Evolutionary conservation across 305 asterid species (phyloP), one percentile per base, ranked within the genome.

Genomic region (Fraxinus latifolia): DNA sequence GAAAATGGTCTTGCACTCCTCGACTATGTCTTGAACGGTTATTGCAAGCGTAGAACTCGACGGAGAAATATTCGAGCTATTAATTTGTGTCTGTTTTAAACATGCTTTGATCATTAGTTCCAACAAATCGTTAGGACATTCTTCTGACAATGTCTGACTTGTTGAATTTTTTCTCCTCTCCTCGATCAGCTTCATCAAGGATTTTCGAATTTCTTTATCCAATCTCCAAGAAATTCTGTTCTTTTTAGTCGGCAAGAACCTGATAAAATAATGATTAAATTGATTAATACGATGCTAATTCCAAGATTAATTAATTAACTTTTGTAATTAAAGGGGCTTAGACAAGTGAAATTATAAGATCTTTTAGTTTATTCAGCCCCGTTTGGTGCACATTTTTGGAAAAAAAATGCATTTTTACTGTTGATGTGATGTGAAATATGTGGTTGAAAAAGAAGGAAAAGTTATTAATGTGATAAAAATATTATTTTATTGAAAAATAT

Each of bases 1-100:
- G 93, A 94, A 92, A 23, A 95, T 88, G 3, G 97, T 92, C 89
- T 95, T 95, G 91, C 99, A 94, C 89, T 95, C 99, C 84, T 94
- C 99, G 4, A 95, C 95, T 9, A 94, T 89, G 90, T 95, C 99
- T 84, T 88, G 76, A 0, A 88, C 81, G 0, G 94, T 95, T 58
- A 95, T 90, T 2, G 83, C 78, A 1, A 68, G 80, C 21, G 81
- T 15, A 21, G 37, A 62, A 23, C 31, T 23, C 0, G 31, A 23
- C 6, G 32, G 1, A 3, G 31, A 25, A 8, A 21, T 25, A 23
- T 62, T 23, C 5, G 31, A 7, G 7, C 39, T 74, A 7, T 67
- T 74, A 34, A 79, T 44, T 8, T 62, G 33, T 21, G 15, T 62
- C 34, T 80, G 86, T 39, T 60, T 87, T 27, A 79, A 76, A 73